These are phyloP conservation scores for Urostyla sp. DNA, from an alignment of 73 alveolate species.

Conservation along the genomic window DNA sequence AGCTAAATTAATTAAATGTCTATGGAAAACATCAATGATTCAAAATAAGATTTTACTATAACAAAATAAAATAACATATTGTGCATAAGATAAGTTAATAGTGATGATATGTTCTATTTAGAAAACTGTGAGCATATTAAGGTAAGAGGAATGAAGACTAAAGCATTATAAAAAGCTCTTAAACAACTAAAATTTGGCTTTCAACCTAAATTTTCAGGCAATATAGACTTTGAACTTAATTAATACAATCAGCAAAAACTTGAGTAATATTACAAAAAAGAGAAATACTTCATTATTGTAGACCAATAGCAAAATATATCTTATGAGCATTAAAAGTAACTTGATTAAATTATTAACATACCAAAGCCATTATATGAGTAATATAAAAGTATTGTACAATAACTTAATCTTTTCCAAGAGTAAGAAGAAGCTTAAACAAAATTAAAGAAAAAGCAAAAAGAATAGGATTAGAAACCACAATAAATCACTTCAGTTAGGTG, in stretches of 20 bases:
- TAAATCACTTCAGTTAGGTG: no score
- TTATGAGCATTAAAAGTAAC: not conserved
- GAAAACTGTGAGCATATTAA: not conserved
- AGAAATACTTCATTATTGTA: no score
- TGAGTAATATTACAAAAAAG: not conserved
- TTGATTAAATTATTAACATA: no score
- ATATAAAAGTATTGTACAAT: not conserved
- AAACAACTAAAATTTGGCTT: not conserved
- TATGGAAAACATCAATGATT: not conserved
- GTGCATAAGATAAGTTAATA: not conserved
- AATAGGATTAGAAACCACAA: no score
- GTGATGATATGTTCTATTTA: not conserved
- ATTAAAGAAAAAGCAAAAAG: not conserved
- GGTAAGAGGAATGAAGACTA: not conserved
- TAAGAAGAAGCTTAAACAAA: not conserved
- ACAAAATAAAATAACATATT: no score
- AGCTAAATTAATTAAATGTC: not conserved
- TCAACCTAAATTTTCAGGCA: conserved; percentile 10
- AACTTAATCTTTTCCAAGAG: not conserved
- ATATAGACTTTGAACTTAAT: not conserved
- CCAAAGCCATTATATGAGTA: no score
- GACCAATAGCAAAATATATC: not conserved
- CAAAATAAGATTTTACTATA: not conserved
- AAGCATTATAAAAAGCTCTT: not conserved
- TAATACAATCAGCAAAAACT: no score